A percentile compares a stretch with the other conserved stretches of the same genome.
Conservation (phyloP, 768 basidiomycete genomes). For the Dacryopinax primogenitus region DNA sequence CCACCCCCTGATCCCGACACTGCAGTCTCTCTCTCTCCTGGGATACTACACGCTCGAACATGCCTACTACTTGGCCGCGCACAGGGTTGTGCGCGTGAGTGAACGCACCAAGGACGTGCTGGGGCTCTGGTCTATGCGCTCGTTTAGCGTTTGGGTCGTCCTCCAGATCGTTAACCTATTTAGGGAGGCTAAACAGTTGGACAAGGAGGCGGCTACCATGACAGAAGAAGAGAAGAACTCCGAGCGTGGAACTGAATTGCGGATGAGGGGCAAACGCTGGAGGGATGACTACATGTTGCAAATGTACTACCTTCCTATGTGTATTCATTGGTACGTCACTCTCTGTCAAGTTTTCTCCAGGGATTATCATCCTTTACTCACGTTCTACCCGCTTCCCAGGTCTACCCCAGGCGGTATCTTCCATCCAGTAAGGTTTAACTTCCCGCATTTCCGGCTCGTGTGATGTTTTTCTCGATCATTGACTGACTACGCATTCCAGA, state of each 20-base stretch:
- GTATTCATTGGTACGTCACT: neutral
- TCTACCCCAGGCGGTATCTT: neutral
- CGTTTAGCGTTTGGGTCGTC: neutral
- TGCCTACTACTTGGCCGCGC: slow-evolving; percentile 3
- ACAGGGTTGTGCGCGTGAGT: neutral
- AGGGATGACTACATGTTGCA: neutral
- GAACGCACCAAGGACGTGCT: neutral
- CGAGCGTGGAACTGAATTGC: neutral
- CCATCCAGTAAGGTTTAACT: neutral
- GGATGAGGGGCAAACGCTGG: neutral
- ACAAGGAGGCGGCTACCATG: neutral
- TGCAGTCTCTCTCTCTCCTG: neutral
- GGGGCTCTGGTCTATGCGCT: neutral
- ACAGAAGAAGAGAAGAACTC: neutral
- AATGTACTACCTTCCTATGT: neutral
- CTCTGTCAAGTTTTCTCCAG: neutral
- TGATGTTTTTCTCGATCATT: neutral
- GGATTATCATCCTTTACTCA: neutral
- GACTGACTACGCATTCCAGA: neutral
- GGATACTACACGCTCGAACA: slow-evolving; percentile 7
- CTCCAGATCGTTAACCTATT: neutral
- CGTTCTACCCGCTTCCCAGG: neutral
- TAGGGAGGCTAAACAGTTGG: neutral
- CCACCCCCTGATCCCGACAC: neutral
- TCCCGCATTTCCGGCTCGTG: neutral